Conservation (phyloP, 352 stramenopile genomes). For the Elongisporangium undulatum region DNA sequence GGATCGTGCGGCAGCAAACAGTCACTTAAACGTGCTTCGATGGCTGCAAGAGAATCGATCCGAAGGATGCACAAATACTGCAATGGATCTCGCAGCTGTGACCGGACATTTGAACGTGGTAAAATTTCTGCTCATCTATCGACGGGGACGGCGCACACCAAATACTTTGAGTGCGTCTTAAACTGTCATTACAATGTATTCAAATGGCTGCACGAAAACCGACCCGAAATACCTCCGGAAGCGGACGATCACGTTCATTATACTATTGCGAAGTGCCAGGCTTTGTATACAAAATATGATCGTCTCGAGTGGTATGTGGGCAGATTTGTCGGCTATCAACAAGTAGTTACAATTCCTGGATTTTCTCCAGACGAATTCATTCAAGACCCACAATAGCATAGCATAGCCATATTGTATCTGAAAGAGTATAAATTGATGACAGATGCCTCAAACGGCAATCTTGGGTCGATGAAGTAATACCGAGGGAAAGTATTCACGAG, state of each 20-base stretch:
- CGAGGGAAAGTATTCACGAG: neutral
- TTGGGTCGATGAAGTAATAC: neutral
- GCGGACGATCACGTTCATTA: no score
- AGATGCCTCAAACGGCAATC: neutral
- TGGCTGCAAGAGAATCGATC: slow-evolving; percentile 31
- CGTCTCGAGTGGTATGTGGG: no score
- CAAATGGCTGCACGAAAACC: no score
- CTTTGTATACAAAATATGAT: no score
- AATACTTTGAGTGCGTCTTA: no score
- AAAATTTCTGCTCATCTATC: slow-evolving; percentile 23
- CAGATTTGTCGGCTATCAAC: no score
- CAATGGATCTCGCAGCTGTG: slow-evolving; percentile 18
- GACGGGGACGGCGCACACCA: slow-evolving; percentile 6
- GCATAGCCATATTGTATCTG: neutral
- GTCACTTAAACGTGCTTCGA: slow-evolving; percentile 25
- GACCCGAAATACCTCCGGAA: no score
- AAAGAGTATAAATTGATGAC: neutral
- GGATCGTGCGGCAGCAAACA: slow-evolving; percentile 28
- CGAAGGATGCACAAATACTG: slow-evolving; percentile 25
- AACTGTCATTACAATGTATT: no score
- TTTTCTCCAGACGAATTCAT: neutral
- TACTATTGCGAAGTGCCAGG: no score
- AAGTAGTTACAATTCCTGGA: neutral
- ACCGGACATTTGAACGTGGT: slow-evolving; percentile 27
- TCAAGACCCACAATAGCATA: neutral